Base-by-base conservation (phyloP, 768 basidiomycete species). In the Austroboletus eburneus region DNA sequence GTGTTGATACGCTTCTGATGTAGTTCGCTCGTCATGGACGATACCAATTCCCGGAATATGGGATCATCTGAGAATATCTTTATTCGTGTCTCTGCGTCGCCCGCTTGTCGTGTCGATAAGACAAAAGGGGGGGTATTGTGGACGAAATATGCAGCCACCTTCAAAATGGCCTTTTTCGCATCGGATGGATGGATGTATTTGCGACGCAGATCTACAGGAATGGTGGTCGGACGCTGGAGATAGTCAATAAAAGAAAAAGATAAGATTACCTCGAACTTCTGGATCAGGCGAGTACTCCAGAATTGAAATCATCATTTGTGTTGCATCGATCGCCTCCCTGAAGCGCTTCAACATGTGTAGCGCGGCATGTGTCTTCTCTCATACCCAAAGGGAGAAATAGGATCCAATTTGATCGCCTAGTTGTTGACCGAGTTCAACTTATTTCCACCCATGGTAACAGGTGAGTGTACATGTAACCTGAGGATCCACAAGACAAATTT, bases 371-470 rank as follows among this genome's bases (percentile, higher is more conserved):
- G 51, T 21, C 43, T 53, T 34, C 42, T 50, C 49, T 57, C 39
- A n/a, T 57, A 54, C 20, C 51, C 49, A 22, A 41, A 40, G 1
- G 50, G 57, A 1, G 51, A 59, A 32, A 39, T 57, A 27, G 46
- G 46, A n/a, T 45, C 9, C 13, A 34, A 16, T 27, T 14, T 21
- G 7, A 53, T 50, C 4, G 45, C 57, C 57, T 59, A 25, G 23
- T 27, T 14, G 13, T n/a, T n/a, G n/a, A n/a, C n/a, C n/a, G n/a
- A n/a, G n/a, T n/a, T n/a, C n/a, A n/a, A n/a, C n/a, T n/a, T 87
- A 45, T 91, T 92, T 62, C 89, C 89, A 1, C 89, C 89, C 0
- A 72, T 89, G 50, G 83, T 92, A 5, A 91, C 90, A 0, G 83
- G 82, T 76, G 39, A 38, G 64, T 50, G n/a, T n/a, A n/a, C n/a